These are phyloP conservation scores for Cladosporium sp. DNA, from an alignment of 2,329 filamentous ascomycete species.

Conservation along the genomic window DNA sequence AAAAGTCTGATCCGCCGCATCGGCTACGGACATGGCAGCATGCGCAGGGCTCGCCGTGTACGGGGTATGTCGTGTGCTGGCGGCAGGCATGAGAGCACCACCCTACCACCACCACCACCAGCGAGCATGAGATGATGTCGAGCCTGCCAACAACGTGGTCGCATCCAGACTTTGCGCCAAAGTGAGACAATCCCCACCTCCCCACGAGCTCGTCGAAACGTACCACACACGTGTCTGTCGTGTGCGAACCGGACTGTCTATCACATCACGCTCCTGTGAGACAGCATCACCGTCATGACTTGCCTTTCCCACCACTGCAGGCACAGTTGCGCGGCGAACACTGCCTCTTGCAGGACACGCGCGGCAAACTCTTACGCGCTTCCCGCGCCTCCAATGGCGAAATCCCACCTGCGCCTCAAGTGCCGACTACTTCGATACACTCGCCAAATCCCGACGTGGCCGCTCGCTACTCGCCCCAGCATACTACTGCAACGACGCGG, in stretches of 20 bases:
- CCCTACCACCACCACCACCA: too few species aligned
- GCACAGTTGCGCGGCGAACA: background rate
- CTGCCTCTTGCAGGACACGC: background rate
- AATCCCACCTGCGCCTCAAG: background rate
- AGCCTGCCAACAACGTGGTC: background rate
- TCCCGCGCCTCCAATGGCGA: background rate
- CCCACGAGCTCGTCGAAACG: constrained; percentile 4
- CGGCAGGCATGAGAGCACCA: background rate
- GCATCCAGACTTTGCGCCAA: background rate
- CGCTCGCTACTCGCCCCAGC: too few species aligned
- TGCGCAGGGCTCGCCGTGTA: background rate
- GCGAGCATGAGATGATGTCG: background rate
- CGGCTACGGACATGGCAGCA: too few species aligned
- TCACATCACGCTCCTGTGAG: too few species aligned
- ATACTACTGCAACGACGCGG: too few species aligned
- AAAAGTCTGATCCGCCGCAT: background rate
- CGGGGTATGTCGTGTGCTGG: background rate
- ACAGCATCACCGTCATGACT: too few species aligned
- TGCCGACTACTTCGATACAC: background rate
- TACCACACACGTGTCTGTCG: too few species aligned
- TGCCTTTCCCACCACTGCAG: background rate
- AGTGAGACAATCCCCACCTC: constrained; percentile 2
- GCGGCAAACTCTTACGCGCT: background rate
- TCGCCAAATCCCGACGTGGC: too few species aligned
- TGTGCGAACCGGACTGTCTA: too few species aligned